These are phyloP conservation scores for Morella rubra DNA, from an alignment of 306 rosid species.

Conservation along the genomic window DNA sequence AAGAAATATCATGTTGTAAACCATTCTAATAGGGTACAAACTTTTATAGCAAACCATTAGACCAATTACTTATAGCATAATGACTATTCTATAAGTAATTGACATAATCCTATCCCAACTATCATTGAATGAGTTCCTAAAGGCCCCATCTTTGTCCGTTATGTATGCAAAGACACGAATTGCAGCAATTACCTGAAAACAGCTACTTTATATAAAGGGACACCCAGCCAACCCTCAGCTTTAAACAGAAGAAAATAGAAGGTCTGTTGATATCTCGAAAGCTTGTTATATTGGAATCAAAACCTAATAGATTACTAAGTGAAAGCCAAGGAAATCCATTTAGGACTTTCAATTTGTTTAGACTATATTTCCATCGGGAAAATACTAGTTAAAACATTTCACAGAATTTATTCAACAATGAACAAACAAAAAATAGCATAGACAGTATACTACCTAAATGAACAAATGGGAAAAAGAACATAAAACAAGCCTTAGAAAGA, in stretches of 20 bases:
- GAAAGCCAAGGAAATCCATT: neutral
- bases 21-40: too few species aligned
- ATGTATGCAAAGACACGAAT: conserved; percentile 87
- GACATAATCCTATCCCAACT: conserved; percentile 96
- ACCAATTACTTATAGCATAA: too few species aligned
- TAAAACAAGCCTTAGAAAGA: neutral
- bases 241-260: neutral
- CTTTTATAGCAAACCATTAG: too few species aligned
- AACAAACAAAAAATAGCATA: neutral
- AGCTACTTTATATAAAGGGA: conserved; percentile 5
- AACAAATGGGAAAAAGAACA: neutral
- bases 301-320: neutral
- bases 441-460: neutral
- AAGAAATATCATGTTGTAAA: too few species aligned
- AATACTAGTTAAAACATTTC: neutral
- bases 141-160: conserved; percentile 91
- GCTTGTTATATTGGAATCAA: neutral
- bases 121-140: conserved; percentile 90
- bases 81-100: conserved; percentile 8
- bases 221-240: neutral
- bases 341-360: neutral
- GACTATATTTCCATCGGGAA: neutral
- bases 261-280: neutral
- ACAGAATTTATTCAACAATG: neutral
- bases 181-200: conserved; percentile 73